Evolutionary conservation across 2,329 filamentous ascomycete genomes (phyloP).

Genomic region (Pyrenochaeta sp.): DNA sequence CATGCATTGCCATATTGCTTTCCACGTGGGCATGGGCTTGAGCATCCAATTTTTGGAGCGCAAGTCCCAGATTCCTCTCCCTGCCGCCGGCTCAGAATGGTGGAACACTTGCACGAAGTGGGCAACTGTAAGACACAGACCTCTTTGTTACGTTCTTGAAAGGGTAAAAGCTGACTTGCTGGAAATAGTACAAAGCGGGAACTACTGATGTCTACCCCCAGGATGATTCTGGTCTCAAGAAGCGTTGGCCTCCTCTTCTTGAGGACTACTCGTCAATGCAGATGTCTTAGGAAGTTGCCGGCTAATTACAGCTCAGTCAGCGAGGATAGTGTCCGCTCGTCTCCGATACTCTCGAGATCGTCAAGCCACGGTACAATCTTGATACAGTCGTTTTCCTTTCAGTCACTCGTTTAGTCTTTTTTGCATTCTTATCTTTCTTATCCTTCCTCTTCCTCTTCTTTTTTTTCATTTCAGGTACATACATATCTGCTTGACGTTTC

Average conservation of each 20-base stretch:
- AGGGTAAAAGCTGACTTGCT: not conserved
- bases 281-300: constrained; percentile 8
- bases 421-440: too few relatives aligned
- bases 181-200: constrained; percentile 13
- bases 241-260: constrained; percentile 32
- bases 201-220: constrained; percentile 41
- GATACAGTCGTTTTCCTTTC: too few relatives aligned
- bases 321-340: too few relatives aligned
- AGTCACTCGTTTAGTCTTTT: too few relatives aligned
- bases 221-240: constrained; percentile 51
- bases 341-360: too few relatives aligned
- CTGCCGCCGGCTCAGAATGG: constrained; percentile 30
- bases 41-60: constrained; percentile 35
- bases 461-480: too few relatives aligned
- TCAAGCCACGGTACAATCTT: too few relatives aligned
- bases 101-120: constrained; percentile 38
- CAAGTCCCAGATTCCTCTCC: constrained; percentile 28
- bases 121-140: constrained; percentile 5
- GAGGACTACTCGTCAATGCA: constrained; percentile 1
- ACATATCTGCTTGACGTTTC: too few relatives aligned
- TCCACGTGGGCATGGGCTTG: constrained; percentile 38
- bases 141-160: too few relatives aligned
- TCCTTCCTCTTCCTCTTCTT: too few relatives aligned
- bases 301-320: too few relatives aligned
- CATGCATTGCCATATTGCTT: constrained; percentile 39